These are phyloP conservation scores for Hemisphaericaspora nanyangensis DNA, from an alignment of 805 yeast species.

Conservation along the genomic window DNA sequence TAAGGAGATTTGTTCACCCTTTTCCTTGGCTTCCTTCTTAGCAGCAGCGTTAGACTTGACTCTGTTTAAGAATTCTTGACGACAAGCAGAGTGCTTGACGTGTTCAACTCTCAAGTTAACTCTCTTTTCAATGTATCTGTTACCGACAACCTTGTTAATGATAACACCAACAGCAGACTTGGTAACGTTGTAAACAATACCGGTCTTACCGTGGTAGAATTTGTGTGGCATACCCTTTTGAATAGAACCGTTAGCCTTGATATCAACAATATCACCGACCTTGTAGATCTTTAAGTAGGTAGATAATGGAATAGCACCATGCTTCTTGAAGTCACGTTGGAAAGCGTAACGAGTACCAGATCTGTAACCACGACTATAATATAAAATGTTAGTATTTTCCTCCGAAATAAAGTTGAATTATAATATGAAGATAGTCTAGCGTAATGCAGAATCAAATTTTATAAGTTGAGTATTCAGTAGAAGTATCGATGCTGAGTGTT, in stretches of 20 bases:
- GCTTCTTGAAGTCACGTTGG: conserved; percentile 99
- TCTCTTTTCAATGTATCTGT: conserved; percentile 99
- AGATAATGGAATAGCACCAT: conserved; percentile 91
- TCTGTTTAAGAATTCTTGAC: conserved; percentile 98
- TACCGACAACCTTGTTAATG: conserved; percentile 96
- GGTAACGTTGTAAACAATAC: conserved; percentile 98
- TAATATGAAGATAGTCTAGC: too few species aligned
- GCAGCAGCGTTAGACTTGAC: conserved; percentile 94
- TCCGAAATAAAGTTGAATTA: too few species aligned
- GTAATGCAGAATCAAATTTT: too few species aligned
- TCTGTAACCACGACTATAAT: conserved; percentile 85
- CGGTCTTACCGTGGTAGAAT: conserved; percentile 99
- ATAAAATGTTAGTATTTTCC: conserved; percentile 1
- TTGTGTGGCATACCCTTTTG: conserved; percentile 99
- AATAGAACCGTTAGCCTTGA: conserved; percentile 98
- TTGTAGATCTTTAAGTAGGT: conserved; percentile 97
- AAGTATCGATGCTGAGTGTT: too few species aligned
- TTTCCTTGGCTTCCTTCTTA: conserved; percentile 90
- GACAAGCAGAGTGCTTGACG: conserved; percentile 99
- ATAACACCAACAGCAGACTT: conserved; percentile 98
- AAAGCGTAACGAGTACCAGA: conserved; percentile 99
- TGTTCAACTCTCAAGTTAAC: conserved; percentile 98
- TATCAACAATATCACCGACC: conserved; percentile 99
- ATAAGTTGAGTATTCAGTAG: too few species aligned
- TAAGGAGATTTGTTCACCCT: conserved; percentile 85